Conservation (phyloP, 179 eudicot genomes). For the Carnegiea gigantea region DNA sequence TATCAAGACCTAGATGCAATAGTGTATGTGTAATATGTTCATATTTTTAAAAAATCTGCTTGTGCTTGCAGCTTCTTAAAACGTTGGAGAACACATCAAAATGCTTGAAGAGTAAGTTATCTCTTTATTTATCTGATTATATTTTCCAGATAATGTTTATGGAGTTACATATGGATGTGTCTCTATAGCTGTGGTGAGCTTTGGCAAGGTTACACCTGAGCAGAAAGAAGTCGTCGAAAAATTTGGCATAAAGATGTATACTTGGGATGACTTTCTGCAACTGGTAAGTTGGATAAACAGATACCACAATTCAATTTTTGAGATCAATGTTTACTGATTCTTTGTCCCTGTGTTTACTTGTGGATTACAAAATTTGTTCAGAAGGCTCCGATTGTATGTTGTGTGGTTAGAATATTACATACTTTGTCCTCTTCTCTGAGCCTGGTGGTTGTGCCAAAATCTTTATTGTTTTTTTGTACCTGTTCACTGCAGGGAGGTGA, state of each 20-base stretch:
- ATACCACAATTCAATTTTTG: background rate
- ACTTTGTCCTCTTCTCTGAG: background rate
- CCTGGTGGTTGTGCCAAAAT: background rate
- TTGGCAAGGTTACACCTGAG: slow-evolving; percentile 69
- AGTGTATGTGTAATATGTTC: slow-evolving; percentile 12
- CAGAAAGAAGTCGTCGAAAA: slow-evolving; percentile 71
- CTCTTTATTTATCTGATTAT: background rate
- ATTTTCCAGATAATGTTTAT: slow-evolving; percentile 3
- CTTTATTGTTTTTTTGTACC: background rate
- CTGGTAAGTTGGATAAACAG: slow-evolving; percentile 50
- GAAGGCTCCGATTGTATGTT: no score
- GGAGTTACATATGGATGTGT: slow-evolving; percentile 6
- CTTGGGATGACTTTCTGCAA: slow-evolving; percentile 83
- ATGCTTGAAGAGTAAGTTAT: slow-evolving; percentile 72
- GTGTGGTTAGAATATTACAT: no score
- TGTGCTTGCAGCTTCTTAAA: slow-evolving; percentile 69
- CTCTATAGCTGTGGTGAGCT: slow-evolving; percentile 84
- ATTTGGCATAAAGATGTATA: slow-evolving; percentile 55
- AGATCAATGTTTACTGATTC: background rate
- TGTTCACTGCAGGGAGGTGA: slow-evolving; percentile 56
- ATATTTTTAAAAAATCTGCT: background rate
- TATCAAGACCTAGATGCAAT: slow-evolving; percentile 7
- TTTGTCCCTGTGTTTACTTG: background rate
- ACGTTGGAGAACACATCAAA: slow-evolving; percentile 58
- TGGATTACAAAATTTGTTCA: background rate